Evolutionary conservation across 2,329 filamentous ascomycete genomes (phyloP).

Genomic region (Penicillium sumatraense): DNA sequence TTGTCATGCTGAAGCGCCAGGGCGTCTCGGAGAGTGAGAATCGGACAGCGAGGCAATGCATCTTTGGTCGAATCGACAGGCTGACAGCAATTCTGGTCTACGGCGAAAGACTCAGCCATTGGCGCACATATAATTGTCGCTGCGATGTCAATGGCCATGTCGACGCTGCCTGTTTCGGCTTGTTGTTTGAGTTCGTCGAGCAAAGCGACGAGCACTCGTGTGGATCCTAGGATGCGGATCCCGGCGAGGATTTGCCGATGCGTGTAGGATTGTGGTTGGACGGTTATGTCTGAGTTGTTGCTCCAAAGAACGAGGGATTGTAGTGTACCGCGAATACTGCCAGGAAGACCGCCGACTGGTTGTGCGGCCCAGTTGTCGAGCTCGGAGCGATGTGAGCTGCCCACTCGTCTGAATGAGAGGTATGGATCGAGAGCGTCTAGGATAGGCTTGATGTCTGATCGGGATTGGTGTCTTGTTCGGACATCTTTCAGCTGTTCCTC

Average conservation of each 20-base stretch:
- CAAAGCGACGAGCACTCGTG: conserved; percentile 42
- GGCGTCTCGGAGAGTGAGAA: conserved; percentile 48
- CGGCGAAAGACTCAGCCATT: conserved; percentile 43
- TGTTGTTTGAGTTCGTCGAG: conserved; percentile 51
- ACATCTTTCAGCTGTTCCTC: conserved; percentile 58
- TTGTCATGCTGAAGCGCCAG: conserved; percentile 44
- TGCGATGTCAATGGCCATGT: conserved; percentile 50
- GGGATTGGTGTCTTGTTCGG: conserved; percentile 53
- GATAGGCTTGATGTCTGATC: conserved; percentile 58
- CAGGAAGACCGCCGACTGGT: conserved; percentile 51
- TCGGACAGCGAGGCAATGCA: conserved; percentile 35
- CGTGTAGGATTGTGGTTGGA: conserved; percentile 60
- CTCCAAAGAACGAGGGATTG: conserved; percentile 60
- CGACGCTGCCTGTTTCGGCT: conserved; percentile 43
- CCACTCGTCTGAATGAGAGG: conserved; percentile 55
- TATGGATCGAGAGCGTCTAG: conserved; percentile 57
- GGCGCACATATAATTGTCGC: conserved; percentile 49
- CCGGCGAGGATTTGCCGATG: conserved; percentile 56
- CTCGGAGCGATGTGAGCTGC: conserved; percentile 52
- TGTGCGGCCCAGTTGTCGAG: conserved; percentile 58
- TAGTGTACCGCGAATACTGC: conserved; percentile 55
- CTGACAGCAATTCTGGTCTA: conserved; percentile 43
- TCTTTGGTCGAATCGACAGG: conserved; percentile 39
- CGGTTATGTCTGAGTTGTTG: conserved; percentile 53
- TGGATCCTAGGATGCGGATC: conserved; percentile 46